phyloP scores from a whole-genome alignment of 495 filamentous ascomycete genomes.

The Penicillium maclennaniae region DNA sequence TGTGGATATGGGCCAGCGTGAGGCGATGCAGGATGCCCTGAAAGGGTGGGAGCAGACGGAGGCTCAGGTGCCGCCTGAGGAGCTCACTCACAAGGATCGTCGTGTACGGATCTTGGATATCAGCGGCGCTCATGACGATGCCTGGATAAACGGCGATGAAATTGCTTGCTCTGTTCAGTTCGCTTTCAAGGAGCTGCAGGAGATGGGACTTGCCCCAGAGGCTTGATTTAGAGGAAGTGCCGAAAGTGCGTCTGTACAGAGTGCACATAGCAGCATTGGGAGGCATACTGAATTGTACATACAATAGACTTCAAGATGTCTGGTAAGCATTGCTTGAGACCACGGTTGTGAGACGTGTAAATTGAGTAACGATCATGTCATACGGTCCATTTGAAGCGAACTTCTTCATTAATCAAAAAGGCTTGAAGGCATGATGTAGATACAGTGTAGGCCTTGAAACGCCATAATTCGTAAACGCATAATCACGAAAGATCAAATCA shows the following conservation, averaged over 20 bases:
- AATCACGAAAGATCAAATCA: slow-evolving; percentile 18
- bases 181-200: slow-evolving; percentile 30
- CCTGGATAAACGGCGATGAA: slow-evolving; percentile 51
- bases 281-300: not conserved
- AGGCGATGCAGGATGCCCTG: slow-evolving; percentile 42
- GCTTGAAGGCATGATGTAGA: slow-evolving; percentile 15
- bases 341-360: too few relatives aligned
- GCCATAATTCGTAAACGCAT: slow-evolving; percentile 30
- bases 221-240: not conserved
- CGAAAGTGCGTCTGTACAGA: not conserved
- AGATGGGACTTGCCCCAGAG: slow-evolving; percentile 23
- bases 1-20: slow-evolving; percentile 52
- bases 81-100: slow-evolving; percentile 43
- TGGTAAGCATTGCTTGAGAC: too few relatives aligned
- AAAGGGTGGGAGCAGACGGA: slow-evolving; percentile 25
- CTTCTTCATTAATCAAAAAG: not conserved
- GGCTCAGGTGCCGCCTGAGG: slow-evolving; percentile 25
- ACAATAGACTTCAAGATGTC: not conserved
- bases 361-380: too few relatives aligned
- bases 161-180: slow-evolving; percentile 41
- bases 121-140: slow-evolving; percentile 61
- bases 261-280: not conserved
- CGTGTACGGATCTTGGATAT: slow-evolving; percentile 39
- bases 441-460: slow-evolving; percentile 26
- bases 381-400: not conserved